Evolutionary conservation across 805 yeast genomes (phyloP), one percentile per base, ranked within the genome.

Genomic region (Metschnikowia noctiluminum): DNA sequence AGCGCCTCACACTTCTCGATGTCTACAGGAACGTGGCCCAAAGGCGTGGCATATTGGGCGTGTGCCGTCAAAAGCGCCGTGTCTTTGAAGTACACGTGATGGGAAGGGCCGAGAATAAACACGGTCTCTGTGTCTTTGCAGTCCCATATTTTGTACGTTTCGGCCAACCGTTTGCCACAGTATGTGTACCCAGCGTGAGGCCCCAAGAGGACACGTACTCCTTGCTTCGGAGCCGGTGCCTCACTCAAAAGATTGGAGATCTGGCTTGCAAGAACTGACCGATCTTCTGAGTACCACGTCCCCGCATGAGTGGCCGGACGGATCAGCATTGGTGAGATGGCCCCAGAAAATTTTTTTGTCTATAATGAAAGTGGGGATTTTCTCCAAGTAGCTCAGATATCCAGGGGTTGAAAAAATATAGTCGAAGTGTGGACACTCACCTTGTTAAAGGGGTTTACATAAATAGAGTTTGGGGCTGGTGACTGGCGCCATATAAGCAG

Each of bases 91-190:
- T 85, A 91, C 8, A 87, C 84, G 64, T 88, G 96, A 63, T 94
- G 99, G 0, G 96, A 87, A 0, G 99, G 99, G 0, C 98, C 97
- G 62, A 94, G 63, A 1, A 94, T 71, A 56, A 94, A 87, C 1
- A 94, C 79, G 15, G 92, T 72, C 55, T 81, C 76, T 15, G 76
- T 75, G 9, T 69, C 69, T 1, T 76, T 55, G 0, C 82, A 64
- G 59, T 88, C 96, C 78, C 92, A 79, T 0, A 82, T 78, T 1
- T 76, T 76, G 59, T 87, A 92, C 0, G 96, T 80, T 61, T 87
- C 82, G 0, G 91, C 94, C 56, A 92, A 74, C 0, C 88, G 80
- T 7, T 71, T 66, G 0, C 97, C 96, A 36, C 95, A 85, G 62
- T 85, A 94, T 5, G 85, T 61, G 61, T 85, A 90, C 0, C 99